Conservation (phyloP, 352 stramenopile genomes). For the Thraustochytrium sp. region DNA sequence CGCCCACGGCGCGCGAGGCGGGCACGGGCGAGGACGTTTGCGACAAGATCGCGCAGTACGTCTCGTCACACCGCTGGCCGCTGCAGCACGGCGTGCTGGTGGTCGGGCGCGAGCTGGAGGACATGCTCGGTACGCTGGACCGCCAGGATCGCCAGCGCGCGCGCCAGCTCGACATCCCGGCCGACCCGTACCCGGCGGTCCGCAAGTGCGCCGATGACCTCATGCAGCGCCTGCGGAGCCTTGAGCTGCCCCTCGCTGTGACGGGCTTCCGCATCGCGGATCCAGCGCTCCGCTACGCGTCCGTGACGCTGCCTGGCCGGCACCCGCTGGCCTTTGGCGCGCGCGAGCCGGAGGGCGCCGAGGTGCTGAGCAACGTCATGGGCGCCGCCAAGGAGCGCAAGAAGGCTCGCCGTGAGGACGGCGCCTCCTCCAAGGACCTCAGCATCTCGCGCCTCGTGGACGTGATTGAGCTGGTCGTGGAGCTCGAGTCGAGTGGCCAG, state of each 20-base stretch:
- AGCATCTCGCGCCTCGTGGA: constrained; percentile 64
- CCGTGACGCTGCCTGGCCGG: constrained; percentile 67
- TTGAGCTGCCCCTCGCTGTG: constrained; percentile 75
- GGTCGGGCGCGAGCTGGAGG: constrained; percentile 43
- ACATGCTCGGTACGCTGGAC: constrained; percentile 35
- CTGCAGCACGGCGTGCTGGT: background rate
- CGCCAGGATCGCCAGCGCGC: background rate
- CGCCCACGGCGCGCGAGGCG: constrained; percentile 49
- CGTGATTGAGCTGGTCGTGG: constrained; percentile 63
- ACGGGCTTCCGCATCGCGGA: constrained; percentile 69
- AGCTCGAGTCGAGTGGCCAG: constrained; percentile 72
- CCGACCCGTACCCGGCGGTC: background rate
- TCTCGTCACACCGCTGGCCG: constrained; percentile 39
- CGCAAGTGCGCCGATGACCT: constrained; percentile 57
- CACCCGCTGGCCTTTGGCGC: constrained; percentile 76
- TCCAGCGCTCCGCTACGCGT: constrained; percentile 73
- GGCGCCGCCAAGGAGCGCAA: background rate
- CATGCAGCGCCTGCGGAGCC: constrained; percentile 63
- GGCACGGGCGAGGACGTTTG: background rate
- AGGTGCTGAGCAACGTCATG: background rate
- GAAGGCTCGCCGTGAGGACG: background rate
- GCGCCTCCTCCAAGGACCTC: too few species aligned
- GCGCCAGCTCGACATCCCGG: background rate
- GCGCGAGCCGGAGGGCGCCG: constrained; percentile 56
- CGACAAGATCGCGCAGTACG: constrained; percentile 32